Conservation (phyloP, 306 rosid genomes). For the Elaeagnus macrophylla region DNA sequence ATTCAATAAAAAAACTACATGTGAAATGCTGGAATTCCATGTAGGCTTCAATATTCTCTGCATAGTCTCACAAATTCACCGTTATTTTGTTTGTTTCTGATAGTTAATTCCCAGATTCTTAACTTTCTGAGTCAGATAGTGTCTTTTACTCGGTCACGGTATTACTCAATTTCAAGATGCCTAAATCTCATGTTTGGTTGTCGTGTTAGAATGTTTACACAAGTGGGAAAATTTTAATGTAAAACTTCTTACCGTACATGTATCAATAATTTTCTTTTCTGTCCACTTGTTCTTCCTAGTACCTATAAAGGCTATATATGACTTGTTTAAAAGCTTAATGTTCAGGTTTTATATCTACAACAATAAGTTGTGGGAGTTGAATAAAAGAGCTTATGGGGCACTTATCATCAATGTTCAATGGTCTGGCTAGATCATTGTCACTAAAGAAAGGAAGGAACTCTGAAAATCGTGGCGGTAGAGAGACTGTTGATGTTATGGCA, state of each 20-base stretch:
- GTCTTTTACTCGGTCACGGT: constrained; percentile 40
- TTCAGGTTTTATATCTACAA: constrained; percentile 25
- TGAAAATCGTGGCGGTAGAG: constrained; percentile 38
- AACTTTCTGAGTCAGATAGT: constrained; percentile 61
- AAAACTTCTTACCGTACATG: not conserved
- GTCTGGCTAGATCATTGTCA: constrained; percentile 54
- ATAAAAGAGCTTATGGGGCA: constrained; percentile 43
- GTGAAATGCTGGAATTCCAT: constrained; percentile 27
- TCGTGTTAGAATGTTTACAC: constrained; percentile 18
- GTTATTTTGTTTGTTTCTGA: constrained; percentile 19
- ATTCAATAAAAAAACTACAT: constrained; percentile 8
- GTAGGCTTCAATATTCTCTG: constrained; percentile 32
- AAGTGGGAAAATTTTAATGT: not conserved
- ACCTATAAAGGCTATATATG: not conserved
- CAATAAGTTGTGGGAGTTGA: constrained; percentile 10
- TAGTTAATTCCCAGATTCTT: constrained; percentile 42
- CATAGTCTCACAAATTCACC: constrained; percentile 19
- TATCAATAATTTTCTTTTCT: constrained; percentile 18
- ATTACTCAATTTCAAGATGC: constrained; percentile 32
- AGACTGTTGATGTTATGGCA: constrained; percentile 67
- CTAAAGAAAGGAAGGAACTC: constrained; percentile 39
- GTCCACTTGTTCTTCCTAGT: constrained; percentile 24
- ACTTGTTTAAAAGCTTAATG: constrained; percentile 4
- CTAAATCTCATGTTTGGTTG: constrained; percentile 25
- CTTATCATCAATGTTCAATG: constrained; percentile 67